Base-by-base conservation (phyloP, 352 stramenopile genomes). In the Vaucheria bursata region DNA sequence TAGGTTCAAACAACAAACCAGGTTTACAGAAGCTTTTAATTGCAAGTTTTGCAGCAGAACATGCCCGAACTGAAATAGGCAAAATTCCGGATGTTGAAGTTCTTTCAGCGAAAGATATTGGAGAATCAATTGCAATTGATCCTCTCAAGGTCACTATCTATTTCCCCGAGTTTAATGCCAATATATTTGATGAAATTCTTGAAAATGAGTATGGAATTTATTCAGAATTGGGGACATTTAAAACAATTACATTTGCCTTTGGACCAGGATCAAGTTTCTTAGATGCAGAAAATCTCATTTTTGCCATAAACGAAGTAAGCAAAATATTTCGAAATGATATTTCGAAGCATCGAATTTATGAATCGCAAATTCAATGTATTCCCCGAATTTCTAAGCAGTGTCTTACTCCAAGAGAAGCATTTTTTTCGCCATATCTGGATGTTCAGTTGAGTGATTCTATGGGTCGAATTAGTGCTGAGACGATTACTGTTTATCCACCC, bases 191-290 rank as follows among this genome's bases (percentile, higher is more conserved):
- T 59, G 78, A 83, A 8, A 25, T 83, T n/a, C 73, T 83, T 31
- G 82, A 79, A 2, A 75, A 81, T 37, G 78, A 71, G 71, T 73
- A 80, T 39, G 77, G 77, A 2, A 74, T 82, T 38, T 82, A 82
- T 36, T 59, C 77, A 67, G 77, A 82, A 39, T 45, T 82, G 49
- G 72, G 72, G 2, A 49, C 73, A 49, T 66, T 74, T 35, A 64
- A 37, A 6, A 80, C 52, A 39, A 32, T 82, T 37, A 82, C 77
- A 0, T 82, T 82, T 53, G 77, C 71, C 32, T 77, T 82, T 7
- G 77, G 77, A 12, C 77, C 77, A 33, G 77, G 77, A 5, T 79
- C 64, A 35, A 73, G 49, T 8, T 31, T 33, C 1, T 71, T 74
- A 25, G 71, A 82, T 67, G 71, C 40, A 29, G 50, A 81, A 36